Percentiles rank a stretch among this genome's conserved stretches.
phyloP scores from a whole-genome alignment of 257 asterid species.

The Anisodus acutangulus region DNA sequence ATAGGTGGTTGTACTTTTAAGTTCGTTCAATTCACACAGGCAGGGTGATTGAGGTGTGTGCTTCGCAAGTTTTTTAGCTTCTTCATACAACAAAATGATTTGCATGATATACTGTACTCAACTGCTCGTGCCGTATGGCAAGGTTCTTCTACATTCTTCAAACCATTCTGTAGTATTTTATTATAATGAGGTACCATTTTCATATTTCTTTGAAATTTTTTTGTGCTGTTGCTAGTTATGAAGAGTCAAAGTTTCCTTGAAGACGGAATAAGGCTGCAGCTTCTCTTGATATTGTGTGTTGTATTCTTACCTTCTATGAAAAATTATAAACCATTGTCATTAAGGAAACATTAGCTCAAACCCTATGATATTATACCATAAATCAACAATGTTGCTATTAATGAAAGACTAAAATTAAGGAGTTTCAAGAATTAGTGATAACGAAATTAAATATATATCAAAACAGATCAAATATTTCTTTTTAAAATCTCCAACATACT shows the following conservation, averaged over 20 bases:
- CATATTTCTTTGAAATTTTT: background rate
- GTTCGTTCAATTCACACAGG: background rate
- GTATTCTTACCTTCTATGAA: background rate
- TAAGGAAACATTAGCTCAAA: too few relatives aligned
- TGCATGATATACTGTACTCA: background rate
- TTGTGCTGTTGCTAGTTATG: background rate
- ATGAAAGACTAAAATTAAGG: too few relatives aligned
- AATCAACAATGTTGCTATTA: too few relatives aligned
- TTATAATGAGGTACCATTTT: constrained; percentile 16
- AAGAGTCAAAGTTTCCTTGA: background rate
- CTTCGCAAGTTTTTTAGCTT: background rate
- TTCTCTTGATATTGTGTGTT: constrained; percentile 6
- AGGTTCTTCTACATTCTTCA: background rate
- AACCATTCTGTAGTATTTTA: background rate
- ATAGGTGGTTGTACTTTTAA: background rate
- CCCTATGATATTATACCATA: too few relatives aligned
- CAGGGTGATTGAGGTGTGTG: background rate
- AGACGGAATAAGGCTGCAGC: background rate
- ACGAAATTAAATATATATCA: too few relatives aligned
- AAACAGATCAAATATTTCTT: too few relatives aligned
- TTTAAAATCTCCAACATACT: too few relatives aligned
- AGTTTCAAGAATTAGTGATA: too few relatives aligned
- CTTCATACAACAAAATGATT: background rate
- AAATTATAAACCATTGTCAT: background rate
- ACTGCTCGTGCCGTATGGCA: background rate